phyloP scores from a whole-genome alignment of 1,284 basidiomycete genomes.

The Moniliophthora roreri region DNA sequence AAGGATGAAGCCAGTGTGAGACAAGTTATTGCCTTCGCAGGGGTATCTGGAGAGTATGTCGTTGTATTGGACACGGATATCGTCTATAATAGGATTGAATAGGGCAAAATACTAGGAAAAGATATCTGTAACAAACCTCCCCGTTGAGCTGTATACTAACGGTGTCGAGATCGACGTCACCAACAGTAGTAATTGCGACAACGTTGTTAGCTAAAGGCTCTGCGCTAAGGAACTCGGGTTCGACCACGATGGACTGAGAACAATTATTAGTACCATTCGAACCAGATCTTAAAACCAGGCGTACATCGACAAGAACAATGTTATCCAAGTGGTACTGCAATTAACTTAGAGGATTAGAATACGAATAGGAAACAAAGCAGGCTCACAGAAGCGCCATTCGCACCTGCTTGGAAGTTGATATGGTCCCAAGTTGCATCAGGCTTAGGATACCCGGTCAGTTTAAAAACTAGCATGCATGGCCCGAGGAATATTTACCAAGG shows the following conservation, averaged over 20 bases:
- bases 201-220: slow-evolving; percentile 46
- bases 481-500: slow-evolving; percentile 26
- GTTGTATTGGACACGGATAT: slow-evolving; percentile 32
- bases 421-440: slow-evolving; percentile 45
- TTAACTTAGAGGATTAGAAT: slow-evolving; percentile 2
- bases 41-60: slow-evolving; percentile 42
- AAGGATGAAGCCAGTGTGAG: slow-evolving; percentile 38
- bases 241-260: slow-evolving; percentile 36
- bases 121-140: slow-evolving; percentile 25
- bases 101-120: neutral
- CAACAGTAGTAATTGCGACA: slow-evolving; percentile 45
- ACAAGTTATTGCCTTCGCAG: slow-evolving; percentile 46
- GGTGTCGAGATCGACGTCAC: slow-evolving; percentile 40
- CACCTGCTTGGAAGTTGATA: slow-evolving; percentile 45
- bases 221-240: slow-evolving; percentile 46
- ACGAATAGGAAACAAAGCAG: neutral
- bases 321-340: slow-evolving; percentile 47
- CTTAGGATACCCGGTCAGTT: slow-evolving; percentile 20
- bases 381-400: slow-evolving; percentile 40
- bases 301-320: slow-evolving; percentile 39
- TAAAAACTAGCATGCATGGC: neutral
- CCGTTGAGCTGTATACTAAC: slow-evolving; percentile 39
- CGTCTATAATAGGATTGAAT: slow-evolving; percentile 27
- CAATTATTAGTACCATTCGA: no score
- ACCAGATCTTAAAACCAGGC: slow-evolving; percentile 9